Conservation (phyloP, 352 stramenopile species). For the Pythium apleroticum region DNA sequence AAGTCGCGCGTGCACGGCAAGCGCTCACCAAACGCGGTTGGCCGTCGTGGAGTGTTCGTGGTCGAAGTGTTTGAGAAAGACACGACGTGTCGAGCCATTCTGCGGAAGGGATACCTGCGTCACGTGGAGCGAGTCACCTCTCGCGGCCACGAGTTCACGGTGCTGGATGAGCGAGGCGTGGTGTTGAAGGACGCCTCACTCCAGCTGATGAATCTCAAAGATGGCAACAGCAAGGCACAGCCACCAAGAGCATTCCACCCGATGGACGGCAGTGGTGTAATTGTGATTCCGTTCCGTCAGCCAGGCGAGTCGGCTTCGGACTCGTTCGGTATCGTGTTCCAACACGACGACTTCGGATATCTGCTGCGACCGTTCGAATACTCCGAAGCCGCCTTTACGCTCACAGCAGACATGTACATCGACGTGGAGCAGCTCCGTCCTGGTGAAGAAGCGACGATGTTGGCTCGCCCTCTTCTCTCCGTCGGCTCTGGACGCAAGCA, state of each 20-base stretch:
- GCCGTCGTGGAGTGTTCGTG: constrained; percentile 50
- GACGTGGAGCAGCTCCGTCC: constrained; percentile 55
- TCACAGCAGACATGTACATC: constrained; percentile 46
- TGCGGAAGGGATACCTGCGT: constrained; percentile 57
- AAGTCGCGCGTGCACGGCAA: constrained; percentile 37
- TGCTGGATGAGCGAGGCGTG: constrained; percentile 49
- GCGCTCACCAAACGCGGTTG: neutral
- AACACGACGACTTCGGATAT: constrained; percentile 38
- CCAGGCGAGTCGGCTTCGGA: constrained; percentile 24
- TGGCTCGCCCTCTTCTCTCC: constrained; percentile 27
- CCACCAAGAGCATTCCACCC: constrained; percentile 32
- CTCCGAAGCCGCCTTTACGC: constrained; percentile 31
- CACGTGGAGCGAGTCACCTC: constrained; percentile 45
- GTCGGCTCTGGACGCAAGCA: constrained; percentile 7
- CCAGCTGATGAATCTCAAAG: constrained; percentile 44
- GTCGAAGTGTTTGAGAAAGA: constrained; percentile 63
- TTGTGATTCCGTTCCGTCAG: constrained; percentile 51
- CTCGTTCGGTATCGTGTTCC: constrained; percentile 46
- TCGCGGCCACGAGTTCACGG: constrained; percentile 47
- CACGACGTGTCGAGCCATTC: constrained; percentile 50
- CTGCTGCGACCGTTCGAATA: constrained; percentile 46
- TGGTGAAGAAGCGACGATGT: constrained; percentile 34
- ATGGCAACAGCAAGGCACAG: constrained; percentile 36
- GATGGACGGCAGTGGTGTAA: constrained; percentile 28
- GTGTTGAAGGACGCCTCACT: constrained; percentile 34